Base-by-base conservation (phyloP, 768 basidiomycete species). In the Dioszegia hungarica region DNA sequence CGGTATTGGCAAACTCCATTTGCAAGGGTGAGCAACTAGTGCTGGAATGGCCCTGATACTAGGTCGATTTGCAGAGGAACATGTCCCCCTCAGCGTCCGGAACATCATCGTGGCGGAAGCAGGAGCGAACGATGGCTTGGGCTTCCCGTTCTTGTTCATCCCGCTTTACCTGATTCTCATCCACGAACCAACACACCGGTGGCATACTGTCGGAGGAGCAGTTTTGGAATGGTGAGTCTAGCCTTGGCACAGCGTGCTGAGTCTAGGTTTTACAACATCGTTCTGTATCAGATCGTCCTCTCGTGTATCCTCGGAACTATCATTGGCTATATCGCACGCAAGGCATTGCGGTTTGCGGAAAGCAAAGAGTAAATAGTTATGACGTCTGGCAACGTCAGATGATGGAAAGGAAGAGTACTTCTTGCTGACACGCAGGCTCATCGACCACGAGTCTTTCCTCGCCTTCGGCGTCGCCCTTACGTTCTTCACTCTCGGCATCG, bases 121-220 rank as follows among this genome's bases (percentile, higher is more conserved):
- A 22, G 79, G 78, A 1, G 79, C 79, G 1, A 80, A 79, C 57
- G 79, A 80, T 50, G 78, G 77, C 12, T 60, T 79, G 1, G 77
- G 75, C 5, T 78, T 73, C 56, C 79, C 79, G 3, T 80, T 79
- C 67, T 61, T 80, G 14, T 79, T 61, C 66, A 54, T 79, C 17
- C 72, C 70, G 2, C 56, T 80, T 20, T 77, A 76, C 38, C 63
- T 76, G 20, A 64, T 73, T 25, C 64, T 79, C 19, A 73, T 75
- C 37, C 54, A 74, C 17, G 68, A 70, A 2, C 57, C 63, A 0
- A 44, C 51, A 4, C 61, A 74, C 56, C 67, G 68, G 1, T 53
- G 47, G 25, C 61, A 67, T 22, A 67, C 67, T 10, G 60, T 79
- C 28, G 69, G 71, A 9, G 60, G 63, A 22, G 73, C 75, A 0